Evolutionary conservation across 768 basidiomycete genomes (phyloP).

Genomic region (Pulveroboletus sp.): DNA sequence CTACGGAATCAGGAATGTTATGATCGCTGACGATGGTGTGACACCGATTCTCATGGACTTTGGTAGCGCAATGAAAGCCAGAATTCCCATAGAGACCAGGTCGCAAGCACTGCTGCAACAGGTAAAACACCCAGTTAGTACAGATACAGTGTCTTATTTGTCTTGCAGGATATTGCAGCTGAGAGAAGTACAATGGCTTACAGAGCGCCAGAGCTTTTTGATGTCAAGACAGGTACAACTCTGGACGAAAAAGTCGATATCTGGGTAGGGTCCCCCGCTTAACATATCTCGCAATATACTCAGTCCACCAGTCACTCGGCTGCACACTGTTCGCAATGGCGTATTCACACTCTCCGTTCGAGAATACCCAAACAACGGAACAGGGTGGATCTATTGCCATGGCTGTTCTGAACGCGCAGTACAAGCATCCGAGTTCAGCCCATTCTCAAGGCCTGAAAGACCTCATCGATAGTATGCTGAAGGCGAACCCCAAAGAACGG

Average conservation of each 20-base stretch:
- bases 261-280: slow-evolving; percentile 56
- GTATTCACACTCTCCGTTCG: slow-evolving; percentile 95
- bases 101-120: slow-evolving; percentile 88
- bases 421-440: slow-evolving; percentile 81
- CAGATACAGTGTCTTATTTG: not conserved
- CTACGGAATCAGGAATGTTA: slow-evolving; percentile 67
- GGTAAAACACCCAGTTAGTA: slow-evolving; percentile 36
- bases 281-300: slow-evolving; percentile 1
- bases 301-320: slow-evolving; percentile 72
- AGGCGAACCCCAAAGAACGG: slow-evolving; percentile 73
- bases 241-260: slow-evolving; percentile 96
- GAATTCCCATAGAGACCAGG: slow-evolving; percentile 75
- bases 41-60: slow-evolving; percentile 97
- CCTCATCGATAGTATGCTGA: slow-evolving; percentile 82
- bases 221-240: slow-evolving; percentile 84
- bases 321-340: slow-evolving; percentile 94
- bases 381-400: slow-evolving; percentile 97
- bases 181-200: slow-evolving; percentile 99
- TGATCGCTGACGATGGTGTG: slow-evolving; percentile 87
- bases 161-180: slow-evolving; percentile 80
- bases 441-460: slow-evolving; percentile 81
- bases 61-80: slow-evolving; percentile 84
- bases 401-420: slow-evolving; percentile 93
- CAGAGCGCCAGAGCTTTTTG: slow-evolving; percentile 94
- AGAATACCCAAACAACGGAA: slow-evolving; percentile 85